phyloP scores from a whole-genome alignment of 2,329 filamentous ascomycete genomes.

The Myriosclerotinia curreyana region DNA sequence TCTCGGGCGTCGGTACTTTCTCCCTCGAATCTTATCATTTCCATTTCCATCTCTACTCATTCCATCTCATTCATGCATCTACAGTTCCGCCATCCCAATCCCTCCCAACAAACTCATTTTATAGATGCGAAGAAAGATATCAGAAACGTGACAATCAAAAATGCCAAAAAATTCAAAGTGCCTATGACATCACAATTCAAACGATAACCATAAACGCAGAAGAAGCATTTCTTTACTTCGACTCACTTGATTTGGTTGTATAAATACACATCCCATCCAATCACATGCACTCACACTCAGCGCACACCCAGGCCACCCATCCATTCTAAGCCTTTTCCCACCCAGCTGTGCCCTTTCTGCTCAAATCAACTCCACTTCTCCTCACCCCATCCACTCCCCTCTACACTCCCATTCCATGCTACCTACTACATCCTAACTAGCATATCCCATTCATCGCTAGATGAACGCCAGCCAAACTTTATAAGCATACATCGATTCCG shows the following conservation, averaged over 20 bases:
- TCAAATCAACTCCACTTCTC: not conserved
- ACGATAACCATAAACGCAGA: too few relatives aligned
- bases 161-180: too few relatives aligned
- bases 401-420: not conserved
- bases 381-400: too few relatives aligned
- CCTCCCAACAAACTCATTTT: too few relatives aligned
- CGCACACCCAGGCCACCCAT: not conserved
- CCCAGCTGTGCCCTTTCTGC: not conserved
- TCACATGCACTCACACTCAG: not conserved
- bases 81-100: too few relatives aligned
- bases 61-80: too few relatives aligned
- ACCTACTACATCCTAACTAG: not conserved
- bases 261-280: not conserved
- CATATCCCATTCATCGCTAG: conserved; percentile 14
- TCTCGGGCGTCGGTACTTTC: too few relatives aligned
- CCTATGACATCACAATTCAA: not conserved
- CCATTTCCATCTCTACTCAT: too few relatives aligned
- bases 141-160: too few relatives aligned
- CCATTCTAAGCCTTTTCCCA: not conserved
- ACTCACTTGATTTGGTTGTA: not conserved
- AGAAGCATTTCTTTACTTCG: too few relatives aligned
- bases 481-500: not conserved
- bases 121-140: too few relatives aligned
- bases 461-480: conserved; percentile 19
- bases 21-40: too few relatives aligned